phyloP scores from a whole-genome alignment of 306 rosid genomes.

The Prunus dulcis region DNA sequence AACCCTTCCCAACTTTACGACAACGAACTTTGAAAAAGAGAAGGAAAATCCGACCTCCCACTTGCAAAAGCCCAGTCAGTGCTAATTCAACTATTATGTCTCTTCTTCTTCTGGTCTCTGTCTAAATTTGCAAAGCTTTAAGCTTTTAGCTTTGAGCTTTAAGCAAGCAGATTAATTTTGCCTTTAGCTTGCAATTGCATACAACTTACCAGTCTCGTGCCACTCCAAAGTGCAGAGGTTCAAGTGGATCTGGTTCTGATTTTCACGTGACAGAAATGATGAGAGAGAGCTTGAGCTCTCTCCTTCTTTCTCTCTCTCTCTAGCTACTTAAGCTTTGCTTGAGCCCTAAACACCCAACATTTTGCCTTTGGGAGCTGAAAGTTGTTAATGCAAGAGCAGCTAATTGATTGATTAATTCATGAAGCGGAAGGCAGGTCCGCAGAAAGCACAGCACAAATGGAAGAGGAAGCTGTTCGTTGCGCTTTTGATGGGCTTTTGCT shows the following conservation, averaged over 20 bases:
- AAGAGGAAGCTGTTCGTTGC: conserved; percentile 54
- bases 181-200: conserved; percentile 10
- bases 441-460: conserved; percentile 65
- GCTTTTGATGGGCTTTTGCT: conserved; percentile 56
- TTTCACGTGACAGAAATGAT: conserved; percentile 5
- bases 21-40: conserved; percentile 10
- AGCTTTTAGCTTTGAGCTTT: not conserved
- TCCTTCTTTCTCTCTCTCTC: not conserved
- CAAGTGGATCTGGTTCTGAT: conserved; percentile 50
- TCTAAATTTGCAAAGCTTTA: not conserved
- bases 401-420: conserved; percentile 26
- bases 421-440: conserved; percentile 78
- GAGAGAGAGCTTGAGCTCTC: conserved; percentile 10
- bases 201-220: no score
- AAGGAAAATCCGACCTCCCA: conserved; percentile 11
- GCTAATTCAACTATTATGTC: not conserved
- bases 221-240: conserved; percentile 8
- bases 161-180: not conserved
- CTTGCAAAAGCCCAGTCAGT: conserved; percentile 1
- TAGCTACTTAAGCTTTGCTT: not conserved
- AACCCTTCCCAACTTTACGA: conserved; percentile 30
- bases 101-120: conserved; percentile 1
- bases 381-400: not conserved
- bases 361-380: not conserved
- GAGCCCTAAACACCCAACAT: not conserved